These are phyloP conservation scores for Starmerella vaccinii DNA, from an alignment of 805 yeast species.

Conservation along the genomic window DNA sequence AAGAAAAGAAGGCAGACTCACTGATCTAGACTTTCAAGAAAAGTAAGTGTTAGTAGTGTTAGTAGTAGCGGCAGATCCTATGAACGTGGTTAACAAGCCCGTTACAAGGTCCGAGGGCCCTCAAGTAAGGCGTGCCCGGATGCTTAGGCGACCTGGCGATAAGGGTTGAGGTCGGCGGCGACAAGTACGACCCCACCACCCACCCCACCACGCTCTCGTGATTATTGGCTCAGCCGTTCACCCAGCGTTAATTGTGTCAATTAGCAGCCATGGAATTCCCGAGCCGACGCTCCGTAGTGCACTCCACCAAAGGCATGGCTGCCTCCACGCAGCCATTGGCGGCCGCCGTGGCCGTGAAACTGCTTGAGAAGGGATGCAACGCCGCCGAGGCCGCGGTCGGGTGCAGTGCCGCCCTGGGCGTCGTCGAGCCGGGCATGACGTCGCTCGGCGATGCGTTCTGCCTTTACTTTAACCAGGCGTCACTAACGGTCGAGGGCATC, in stretches of 20 bases:
- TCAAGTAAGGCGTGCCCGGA: too few species aligned
- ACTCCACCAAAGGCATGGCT: slow-evolving; percentile 62
- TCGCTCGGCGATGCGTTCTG: slow-evolving; percentile 43
- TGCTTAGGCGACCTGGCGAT: neutral
- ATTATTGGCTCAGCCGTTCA: neutral
- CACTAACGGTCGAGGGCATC: slow-evolving; percentile 49
- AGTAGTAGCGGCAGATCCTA: too few species aligned
- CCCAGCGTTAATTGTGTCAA: neutral
- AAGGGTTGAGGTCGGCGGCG: neutral
- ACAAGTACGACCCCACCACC: neutral
- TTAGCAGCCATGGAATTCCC: slow-evolving; percentile 10
- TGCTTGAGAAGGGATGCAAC: slow-evolving; percentile 63
- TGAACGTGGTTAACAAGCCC: too few species aligned
- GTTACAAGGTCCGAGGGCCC: too few species aligned
- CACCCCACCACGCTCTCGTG: too few species aligned
- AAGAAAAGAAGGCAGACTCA: too few species aligned
- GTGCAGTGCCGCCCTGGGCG: slow-evolving; percentile 34
- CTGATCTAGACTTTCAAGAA: too few species aligned
- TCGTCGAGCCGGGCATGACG: slow-evolving; percentile 35
- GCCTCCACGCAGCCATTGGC: slow-evolving; percentile 71
- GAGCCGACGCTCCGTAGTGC: slow-evolving; percentile 57
- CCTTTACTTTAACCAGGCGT: slow-evolving; percentile 43
- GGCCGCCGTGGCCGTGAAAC: slow-evolving; percentile 56
- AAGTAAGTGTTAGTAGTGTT: too few species aligned
- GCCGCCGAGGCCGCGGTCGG: slow-evolving; percentile 38